Evolutionary conservation across 306 rosid genomes (phyloP).

Genomic region (Arachis stenosperma): DNA sequence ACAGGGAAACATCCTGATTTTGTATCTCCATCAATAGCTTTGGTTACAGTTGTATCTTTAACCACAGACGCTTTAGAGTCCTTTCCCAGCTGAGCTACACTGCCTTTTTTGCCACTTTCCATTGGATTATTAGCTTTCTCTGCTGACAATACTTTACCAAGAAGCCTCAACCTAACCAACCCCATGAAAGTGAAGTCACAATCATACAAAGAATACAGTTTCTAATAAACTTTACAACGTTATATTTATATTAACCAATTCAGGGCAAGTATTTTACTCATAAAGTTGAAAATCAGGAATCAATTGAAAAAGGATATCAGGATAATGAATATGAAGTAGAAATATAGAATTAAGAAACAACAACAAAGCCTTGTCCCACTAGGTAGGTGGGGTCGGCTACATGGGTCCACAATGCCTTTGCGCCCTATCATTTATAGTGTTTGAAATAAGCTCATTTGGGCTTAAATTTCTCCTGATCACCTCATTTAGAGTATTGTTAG

Average conservation of each 20-base stretch:
- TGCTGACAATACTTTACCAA: constrained; percentile 78
- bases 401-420: too few species aligned
- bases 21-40: constrained; percentile 47
- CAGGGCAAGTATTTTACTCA: background rate
- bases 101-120: constrained; percentile 38
- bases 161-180: constrained; percentile 73
- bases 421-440: too few species aligned
- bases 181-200: constrained; percentile 35
- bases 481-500: too few species aligned
- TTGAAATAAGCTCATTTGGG: too few species aligned
- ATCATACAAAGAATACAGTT: constrained; percentile 22
- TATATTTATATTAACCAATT: constrained; percentile 3
- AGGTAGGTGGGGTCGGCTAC: too few species aligned
- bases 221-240: constrained; percentile 10
- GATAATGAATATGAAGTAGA: background rate
- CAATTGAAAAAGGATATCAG: background rate
- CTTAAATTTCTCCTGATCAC: too few species aligned
- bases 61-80: constrained; percentile 43
- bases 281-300: constrained; percentile 12
- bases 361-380: background rate
- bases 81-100: constrained; percentile 43
- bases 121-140: constrained; percentile 64
- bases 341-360: background rate
- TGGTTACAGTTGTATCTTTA: constrained; percentile 38
- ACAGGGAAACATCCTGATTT: constrained; percentile 54